Base-by-base conservation (phyloP, 2,329 filamentous ascomycete genomes). In the Fusarium tuaranense region DNA sequence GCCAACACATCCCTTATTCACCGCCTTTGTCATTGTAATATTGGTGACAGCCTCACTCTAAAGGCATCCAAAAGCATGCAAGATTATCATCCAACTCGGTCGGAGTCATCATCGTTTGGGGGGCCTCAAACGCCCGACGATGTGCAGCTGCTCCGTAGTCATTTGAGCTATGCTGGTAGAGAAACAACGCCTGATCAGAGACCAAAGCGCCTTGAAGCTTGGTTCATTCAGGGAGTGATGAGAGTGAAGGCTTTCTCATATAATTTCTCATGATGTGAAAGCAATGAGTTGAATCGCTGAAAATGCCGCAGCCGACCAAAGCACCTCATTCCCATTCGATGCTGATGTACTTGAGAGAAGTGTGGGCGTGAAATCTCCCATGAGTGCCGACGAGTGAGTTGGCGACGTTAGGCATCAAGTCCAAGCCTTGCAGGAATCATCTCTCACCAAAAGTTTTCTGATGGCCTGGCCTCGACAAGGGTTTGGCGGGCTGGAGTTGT, bases 21-120 rank as follows among this genome's bases (percentile, higher is more conserved):
- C 68, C 68, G 68, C 70, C 27, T 32, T 71, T 71, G 53, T 58
- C 9, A 64, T 68, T 64, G 59, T 51, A 16, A 64, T 13, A 22
- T 71, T 64, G 27, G 46, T 51, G 34, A 44, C 22, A 68, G 46
- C 68, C 53, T 68, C 59, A 22, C 18, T 60, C 39, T 27, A 41
- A 9, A 25, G 22, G 18, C 14, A 34, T 44, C 25, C 41, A 38
- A 65, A 36, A 34, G 14, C 2, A 34, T 51, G 39, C 20, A 41
- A 27, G 30, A 46, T 44, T n/a, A 51, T 55, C 51, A 4, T 41
- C 34, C 39, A 34, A 36, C 20, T 58, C 32, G 7, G 44, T 34
- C 20, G 10, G 18, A 30, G 41, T 39, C 16, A 48, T 62, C n/a
- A 48, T 62, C 8, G 12, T 46, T 22, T 16, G 46, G 67, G 9